Base-by-base conservation (phyloP, 2,329 filamentous ascomycete species). In the Cytospora paraplurivora region DNA sequence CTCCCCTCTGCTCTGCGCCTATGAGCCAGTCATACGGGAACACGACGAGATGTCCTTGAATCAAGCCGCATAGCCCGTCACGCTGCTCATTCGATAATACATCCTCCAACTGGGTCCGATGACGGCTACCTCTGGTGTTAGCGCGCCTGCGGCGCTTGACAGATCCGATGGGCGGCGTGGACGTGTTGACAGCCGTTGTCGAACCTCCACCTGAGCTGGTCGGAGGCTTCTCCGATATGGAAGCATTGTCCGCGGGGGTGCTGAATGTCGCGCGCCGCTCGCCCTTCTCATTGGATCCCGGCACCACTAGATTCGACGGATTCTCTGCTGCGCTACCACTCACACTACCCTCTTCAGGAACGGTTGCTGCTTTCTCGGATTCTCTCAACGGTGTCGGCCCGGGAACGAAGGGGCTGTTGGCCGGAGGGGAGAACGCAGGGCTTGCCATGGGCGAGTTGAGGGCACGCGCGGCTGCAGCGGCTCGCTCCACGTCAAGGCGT, bases 1-100 rank as follows among this genome's bases (percentile, higher is more conserved):
- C 96, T 62, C 93, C 92, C 68, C 92, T 93, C 72, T 88, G 87
- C 79, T 98, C 95, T 78, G 98, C 95, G 62, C 89, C 90, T 70
- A 90, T 85, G 60, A 97, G 85, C 93, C 96, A 99, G 72, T 99
- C 92, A 76, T 98, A 97, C 7, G 95, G 95, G 81, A 96, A 99
- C 67, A 92, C 80, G 33, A 99, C 93, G 59, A 99, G 76, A 73
- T 93, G 88, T 1, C 95, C 95, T 75, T 98, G 94, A 33, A 95
- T 85, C 78, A 95, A 79, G 67, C 86, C 85, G 68, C 97, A 80
- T 69, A 98, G 77, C 69, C 91, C 89, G 73, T 96, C 93, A 1
- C 93, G 91, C 68, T 96, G 91, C 7, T 84, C 83, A 61, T 85
- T 86, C 34, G 85, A 83, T 59, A 97, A 82, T 68, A 97, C 79